Evolutionary conservation across 352 stramenopile genomes (phyloP).

Genomic region (Halophytophthora polymorphica): DNA sequence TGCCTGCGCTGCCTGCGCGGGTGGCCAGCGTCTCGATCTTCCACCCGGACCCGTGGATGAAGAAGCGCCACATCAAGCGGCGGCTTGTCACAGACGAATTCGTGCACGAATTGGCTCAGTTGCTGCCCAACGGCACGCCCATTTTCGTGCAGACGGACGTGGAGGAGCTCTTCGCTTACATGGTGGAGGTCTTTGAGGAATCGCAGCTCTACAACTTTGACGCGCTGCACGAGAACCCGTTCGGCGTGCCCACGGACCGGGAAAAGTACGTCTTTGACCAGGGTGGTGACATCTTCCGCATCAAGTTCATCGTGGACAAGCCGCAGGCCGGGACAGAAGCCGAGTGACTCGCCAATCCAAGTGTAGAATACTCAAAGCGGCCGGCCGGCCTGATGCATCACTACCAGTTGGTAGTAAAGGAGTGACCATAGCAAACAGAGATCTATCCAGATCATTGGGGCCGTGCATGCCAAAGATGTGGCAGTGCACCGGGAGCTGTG

Average conservation of each 20-base stretch:
- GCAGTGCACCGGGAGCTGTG: too few species aligned
- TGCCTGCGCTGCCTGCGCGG: slow-evolving; percentile 51
- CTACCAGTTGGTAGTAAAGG: too few species aligned
- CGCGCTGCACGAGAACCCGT: slow-evolving; percentile 45
- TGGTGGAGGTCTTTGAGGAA: slow-evolving; percentile 72
- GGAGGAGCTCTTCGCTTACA: slow-evolving; percentile 79
- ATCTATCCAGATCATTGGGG: too few species aligned
- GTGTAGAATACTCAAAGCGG: too few species aligned
- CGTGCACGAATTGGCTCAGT: slow-evolving; percentile 50
- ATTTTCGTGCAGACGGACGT: slow-evolving; percentile 86
- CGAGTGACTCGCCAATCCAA: too few species aligned
- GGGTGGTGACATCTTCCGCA: slow-evolving; percentile 69
- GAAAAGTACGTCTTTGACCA: slow-evolving; percentile 65
- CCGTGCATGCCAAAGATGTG: too few species aligned
- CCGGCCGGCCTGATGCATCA: too few species aligned
- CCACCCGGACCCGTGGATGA: slow-evolving; percentile 88
- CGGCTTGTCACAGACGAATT: slow-evolving; percentile 73
- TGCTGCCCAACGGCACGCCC: slow-evolving; percentile 51
- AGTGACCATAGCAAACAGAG: too few species aligned
- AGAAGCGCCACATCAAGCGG: slow-evolving; percentile 84
- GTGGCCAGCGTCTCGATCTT: slow-evolving; percentile 84
- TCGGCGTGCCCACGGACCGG: slow-evolving; percentile 69
- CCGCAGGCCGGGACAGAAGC: not conserved
- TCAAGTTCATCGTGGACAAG: slow-evolving; percentile 43
- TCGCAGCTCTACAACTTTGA: slow-evolving; percentile 42